A percentile compares a stretch with the other conserved stretches of the same genome.
Conservation (phyloP, 768 basidiomycete genomes). For the Termitomyces heimii region DNA sequence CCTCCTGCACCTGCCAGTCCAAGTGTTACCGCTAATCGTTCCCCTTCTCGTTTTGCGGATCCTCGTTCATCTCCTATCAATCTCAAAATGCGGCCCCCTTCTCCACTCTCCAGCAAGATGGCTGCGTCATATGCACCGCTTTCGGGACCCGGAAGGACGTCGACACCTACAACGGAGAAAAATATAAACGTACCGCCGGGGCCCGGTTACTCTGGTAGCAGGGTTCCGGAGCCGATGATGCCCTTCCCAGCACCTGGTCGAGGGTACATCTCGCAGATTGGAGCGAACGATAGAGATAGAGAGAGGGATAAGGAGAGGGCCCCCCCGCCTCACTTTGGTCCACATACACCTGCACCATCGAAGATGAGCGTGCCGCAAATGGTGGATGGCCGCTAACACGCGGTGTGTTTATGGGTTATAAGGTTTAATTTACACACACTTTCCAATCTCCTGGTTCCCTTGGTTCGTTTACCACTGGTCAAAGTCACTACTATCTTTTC, state of each 20-base stretch:
- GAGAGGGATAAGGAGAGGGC: constrained; percentile 15
- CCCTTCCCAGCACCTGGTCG: constrained; percentile 19
- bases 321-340: constrained; percentile 16
- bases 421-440: neutral
- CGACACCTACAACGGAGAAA: constrained; percentile 19
- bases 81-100: constrained; percentile 27
- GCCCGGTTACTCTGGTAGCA: constrained; percentile 14
- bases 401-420: neutral
- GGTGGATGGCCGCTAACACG: constrained; percentile 29
- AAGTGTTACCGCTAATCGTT: constrained; percentile 15
- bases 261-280: constrained; percentile 10
- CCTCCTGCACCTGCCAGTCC: constrained; percentile 22
- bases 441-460: neutral
- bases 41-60: constrained; percentile 22
- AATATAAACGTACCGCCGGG: constrained; percentile 11
- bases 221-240: constrained; percentile 26
- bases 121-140: constrained; percentile 14
- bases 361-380: constrained; percentile 40
- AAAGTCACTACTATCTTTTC: neutral
- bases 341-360: constrained; percentile 24
- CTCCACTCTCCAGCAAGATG: constrained; percentile 20
- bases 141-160: constrained; percentile 17
- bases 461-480: neutral
- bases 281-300: constrained; percentile 13
- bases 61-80: constrained; percentile 23